Conservation (phyloP, 345 rosid genomes). For the Moricandia moricandioides region DNA sequence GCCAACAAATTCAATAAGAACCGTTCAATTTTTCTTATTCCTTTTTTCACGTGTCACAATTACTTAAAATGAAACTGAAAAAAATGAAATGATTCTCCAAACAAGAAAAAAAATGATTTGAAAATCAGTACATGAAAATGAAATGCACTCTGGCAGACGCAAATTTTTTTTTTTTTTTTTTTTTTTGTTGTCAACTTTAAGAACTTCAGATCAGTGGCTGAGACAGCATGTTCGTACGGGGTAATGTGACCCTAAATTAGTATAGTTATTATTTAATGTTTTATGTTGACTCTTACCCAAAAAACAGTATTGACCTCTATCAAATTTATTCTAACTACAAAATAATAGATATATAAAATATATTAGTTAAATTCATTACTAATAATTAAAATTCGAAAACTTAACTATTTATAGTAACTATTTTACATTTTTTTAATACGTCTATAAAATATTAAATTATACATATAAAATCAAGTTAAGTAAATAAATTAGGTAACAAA, state of each 20-base stretch:
- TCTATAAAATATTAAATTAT: background rate
- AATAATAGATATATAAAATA: background rate
- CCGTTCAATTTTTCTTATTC: conserved; percentile 13
- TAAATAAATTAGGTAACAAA: background rate
- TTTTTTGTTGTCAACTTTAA: background rate
- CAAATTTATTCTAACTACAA: background rate
- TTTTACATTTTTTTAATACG: background rate
- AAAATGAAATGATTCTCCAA: background rate
- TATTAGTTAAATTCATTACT: background rate
- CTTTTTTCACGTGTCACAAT: background rate
- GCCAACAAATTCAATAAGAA: conserved; percentile 23
- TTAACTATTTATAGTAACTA: background rate
- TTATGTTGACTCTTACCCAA: background rate
- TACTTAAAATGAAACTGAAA: background rate
- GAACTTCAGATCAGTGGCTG: background rate
- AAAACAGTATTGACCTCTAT: background rate
- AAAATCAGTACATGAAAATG: conserved; percentile 19
- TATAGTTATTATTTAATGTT: background rate
- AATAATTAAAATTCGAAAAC: background rate
- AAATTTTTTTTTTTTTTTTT: background rate
- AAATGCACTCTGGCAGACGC: conserved; percentile 5
- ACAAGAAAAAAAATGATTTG: conserved; percentile 3
- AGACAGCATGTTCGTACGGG: background rate
- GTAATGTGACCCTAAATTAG: background rate
- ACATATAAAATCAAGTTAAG: background rate